phyloP scores from a whole-genome alignment of 805 yeast species.

The Candida caryicola region DNA sequence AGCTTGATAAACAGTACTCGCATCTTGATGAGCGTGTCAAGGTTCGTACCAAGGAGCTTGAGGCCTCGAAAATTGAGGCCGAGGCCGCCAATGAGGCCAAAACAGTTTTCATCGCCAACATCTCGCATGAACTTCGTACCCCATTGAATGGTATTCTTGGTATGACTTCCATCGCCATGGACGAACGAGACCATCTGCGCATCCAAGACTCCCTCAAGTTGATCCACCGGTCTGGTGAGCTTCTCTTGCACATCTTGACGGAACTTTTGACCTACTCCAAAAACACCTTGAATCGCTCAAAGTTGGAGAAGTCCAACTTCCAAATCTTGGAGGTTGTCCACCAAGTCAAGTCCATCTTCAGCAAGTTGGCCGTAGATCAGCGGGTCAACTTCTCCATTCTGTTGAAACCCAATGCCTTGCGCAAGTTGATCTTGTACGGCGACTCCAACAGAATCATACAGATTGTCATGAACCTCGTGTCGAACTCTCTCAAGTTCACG shows the following conservation, averaged over 20 bases:
- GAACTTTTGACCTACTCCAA: conserved; percentile 91
- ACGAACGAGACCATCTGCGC: conserved; percentile 65
- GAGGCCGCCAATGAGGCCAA: conserved; percentile 96
- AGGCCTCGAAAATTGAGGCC: conserved; percentile 82
- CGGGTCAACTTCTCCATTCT: conserved; percentile 64
- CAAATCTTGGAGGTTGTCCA: conserved; percentile 75
- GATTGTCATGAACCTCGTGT: conserved; percentile 86
- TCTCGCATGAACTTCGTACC: conserved; percentile 90
- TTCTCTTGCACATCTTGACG: conserved; percentile 82
- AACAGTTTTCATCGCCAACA: conserved; percentile 88
- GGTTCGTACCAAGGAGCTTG: conserved; percentile 82
- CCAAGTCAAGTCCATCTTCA: conserved; percentile 83
- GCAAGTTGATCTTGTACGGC: conserved; percentile 71
- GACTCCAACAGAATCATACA: conserved; percentile 90
- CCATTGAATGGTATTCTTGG: conserved; percentile 96
- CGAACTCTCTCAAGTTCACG: conserved; percentile 88
- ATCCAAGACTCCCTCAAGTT: conserved; percentile 75
- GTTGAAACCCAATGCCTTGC: conserved; percentile 56
- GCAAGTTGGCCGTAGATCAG: conserved; percentile 74
- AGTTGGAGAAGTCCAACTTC: conserved; percentile 80
- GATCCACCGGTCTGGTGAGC: conserved; percentile 88
- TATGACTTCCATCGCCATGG: conserved; percentile 92
- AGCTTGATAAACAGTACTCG: conserved; percentile 77
- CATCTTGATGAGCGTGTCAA: conserved; percentile 85
- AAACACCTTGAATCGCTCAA: conserved; percentile 80